Evolutionary conservation across 2,329 filamentous ascomycete species (phyloP).

Genomic region (Aspergillus sp.): DNA sequence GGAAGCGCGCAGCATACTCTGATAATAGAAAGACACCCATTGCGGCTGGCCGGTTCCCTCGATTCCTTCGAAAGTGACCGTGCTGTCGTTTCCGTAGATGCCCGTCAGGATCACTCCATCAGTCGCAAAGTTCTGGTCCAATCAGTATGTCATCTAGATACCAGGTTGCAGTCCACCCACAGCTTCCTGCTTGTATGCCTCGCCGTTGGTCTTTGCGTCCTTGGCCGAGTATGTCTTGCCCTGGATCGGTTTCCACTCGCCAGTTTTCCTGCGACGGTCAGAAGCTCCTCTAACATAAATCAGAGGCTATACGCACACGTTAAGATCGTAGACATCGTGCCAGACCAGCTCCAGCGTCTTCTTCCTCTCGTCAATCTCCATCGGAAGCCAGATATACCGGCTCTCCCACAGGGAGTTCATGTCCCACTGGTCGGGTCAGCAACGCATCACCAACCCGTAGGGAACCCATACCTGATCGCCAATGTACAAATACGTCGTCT

Average conservation of each 20-base stretch:
- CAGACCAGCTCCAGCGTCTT: constrained; percentile 52
- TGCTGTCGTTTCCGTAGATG: constrained; percentile 57
- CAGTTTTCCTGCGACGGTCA: constrained; percentile 38
- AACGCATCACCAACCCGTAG: neutral
- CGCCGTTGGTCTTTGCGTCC: constrained; percentile 46
- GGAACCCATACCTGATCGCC: constrained; percentile 36
- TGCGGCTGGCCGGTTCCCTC: constrained; percentile 52
- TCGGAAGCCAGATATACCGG: constrained; percentile 58
- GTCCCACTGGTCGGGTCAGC: constrained; percentile 45
- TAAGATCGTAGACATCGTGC: constrained; percentile 57
- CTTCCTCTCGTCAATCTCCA: constrained; percentile 52
- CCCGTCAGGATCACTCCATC: constrained; percentile 50
- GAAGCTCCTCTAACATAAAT: neutral
- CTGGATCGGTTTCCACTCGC: constrained; percentile 47
- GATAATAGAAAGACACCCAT: constrained; percentile 60
- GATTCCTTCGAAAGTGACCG: constrained; percentile 51
- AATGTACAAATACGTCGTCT: constrained; percentile 53
- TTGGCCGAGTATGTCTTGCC: constrained; percentile 50
- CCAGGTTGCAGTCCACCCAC: constrained; percentile 5
- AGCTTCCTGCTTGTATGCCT: constrained; percentile 57
- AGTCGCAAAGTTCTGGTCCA: constrained; percentile 45
- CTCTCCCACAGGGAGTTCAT: constrained; percentile 57
- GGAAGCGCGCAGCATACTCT: constrained; percentile 31
- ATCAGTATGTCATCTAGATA: neutral
- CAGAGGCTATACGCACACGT: constrained; percentile 36